Percentiles rank a stretch among this genome's conserved stretches.
Conservation (phyloP, 768 basidiomycete genomes). For the Podaxis mareebaensis region DNA sequence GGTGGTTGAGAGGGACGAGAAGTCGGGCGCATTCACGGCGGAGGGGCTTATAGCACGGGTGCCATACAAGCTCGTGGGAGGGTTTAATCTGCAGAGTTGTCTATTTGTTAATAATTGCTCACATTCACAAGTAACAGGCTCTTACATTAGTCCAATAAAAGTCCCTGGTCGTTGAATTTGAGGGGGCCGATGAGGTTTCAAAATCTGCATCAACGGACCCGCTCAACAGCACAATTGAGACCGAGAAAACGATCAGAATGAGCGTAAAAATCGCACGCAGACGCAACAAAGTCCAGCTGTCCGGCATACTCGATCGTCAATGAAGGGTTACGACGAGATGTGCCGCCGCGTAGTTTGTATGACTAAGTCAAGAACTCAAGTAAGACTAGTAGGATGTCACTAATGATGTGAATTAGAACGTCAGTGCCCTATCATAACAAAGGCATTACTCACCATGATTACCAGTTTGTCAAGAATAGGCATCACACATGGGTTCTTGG, state of each 20-base stretch:
- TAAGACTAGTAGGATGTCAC: neutral
- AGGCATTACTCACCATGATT: too few species aligned
- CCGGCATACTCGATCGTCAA: neutral
- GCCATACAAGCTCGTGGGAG: slow-evolving; percentile 17
- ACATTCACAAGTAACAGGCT: neutral
- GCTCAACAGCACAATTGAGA: too few species aligned
- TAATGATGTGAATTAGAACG: too few species aligned
- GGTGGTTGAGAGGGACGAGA: slow-evolving; percentile 14
- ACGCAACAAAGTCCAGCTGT: neutral
- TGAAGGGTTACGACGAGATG: neutral
- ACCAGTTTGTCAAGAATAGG: too few species aligned
- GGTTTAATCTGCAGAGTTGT: slow-evolving; percentile 14
- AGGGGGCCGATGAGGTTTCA: neutral
- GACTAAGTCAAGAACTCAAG: neutral
- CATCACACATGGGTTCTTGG: too few species aligned
- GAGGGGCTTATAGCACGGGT: slow-evolving; percentile 16
- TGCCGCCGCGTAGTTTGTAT: neutral
- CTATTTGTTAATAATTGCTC: neutral
- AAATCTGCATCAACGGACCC: neutral
- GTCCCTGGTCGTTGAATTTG: neutral
- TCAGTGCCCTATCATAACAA: too few species aligned
- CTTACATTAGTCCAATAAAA: slow-evolving; percentile 9
- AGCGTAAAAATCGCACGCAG: neutral
- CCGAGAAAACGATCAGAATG: neutral
- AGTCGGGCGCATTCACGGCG: slow-evolving; percentile 20